Base-by-base conservation (phyloP, 148 eudicot genomes). In the Rhododendron griersonianum region DNA sequence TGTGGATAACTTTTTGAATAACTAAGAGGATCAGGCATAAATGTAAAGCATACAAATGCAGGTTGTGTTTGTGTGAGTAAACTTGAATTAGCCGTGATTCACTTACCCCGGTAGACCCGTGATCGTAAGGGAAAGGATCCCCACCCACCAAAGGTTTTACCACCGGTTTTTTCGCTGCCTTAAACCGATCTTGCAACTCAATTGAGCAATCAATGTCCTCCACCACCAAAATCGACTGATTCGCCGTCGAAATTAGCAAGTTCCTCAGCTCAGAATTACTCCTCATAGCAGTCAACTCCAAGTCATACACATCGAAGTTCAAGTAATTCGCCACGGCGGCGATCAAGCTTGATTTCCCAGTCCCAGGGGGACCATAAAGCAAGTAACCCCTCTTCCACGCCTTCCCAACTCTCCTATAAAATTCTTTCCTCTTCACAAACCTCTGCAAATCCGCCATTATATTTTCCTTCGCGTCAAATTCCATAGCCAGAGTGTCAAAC, bases 181-280 rank as follows among this genome's bases (percentile, higher is more conserved):
- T 51, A 18, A n/a, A 18, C 37, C 88, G 80, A 4, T 83, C 83
- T 9, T 80, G 86, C 79, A 88, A 73, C 67, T 86, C 88, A 59
- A 85, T 21, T 19, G 91, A 85, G 73, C 91, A 89, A 71, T 89
- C 89, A 35, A 89, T 89, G 82, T 87, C 91, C 81, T 89, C 89
- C 45, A 89, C 87, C 78, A 89, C 91, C 41, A 89, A 55, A 37
- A 89, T 89, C 10, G 91, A 89, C 69, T 47, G 82, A 10, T 87
- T 89, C 5, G 86, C 82, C 0, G 91, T 89, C 3, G 82, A 74
- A 28, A 89, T 73, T 83, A 89, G 51, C 76, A 87, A 78, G 73
- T 63, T 73, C 63, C 91, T 85, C 0, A 89, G 50, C 25, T 87
- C 86, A 53, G 88, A 82, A n/a, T 89, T 86, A 2, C 37, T 35